Evolutionary conservation across 768 basidiomycete species (phyloP).

Genomic region (Leccinum subtestaceum): DNA sequence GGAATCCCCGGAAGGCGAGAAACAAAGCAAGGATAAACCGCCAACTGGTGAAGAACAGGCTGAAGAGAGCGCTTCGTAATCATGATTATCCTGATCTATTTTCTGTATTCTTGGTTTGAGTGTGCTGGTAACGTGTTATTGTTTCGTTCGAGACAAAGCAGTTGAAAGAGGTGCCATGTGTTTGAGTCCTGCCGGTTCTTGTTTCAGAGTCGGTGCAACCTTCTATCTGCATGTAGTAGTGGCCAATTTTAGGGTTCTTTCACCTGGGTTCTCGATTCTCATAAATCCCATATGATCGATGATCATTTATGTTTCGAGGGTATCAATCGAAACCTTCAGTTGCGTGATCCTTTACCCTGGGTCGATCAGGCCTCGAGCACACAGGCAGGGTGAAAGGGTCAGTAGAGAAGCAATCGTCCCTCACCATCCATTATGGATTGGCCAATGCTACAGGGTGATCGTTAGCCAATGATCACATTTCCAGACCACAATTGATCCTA

Average conservation of each 20-base stretch:
- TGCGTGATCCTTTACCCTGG: background rate
- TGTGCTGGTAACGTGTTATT: background rate
- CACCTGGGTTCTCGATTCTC: background rate
- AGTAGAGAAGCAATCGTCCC: background rate
- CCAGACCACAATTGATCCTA: background rate
- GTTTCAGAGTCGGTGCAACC: background rate
- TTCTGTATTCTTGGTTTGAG: constrained; percentile 2
- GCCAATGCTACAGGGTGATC: background rate
- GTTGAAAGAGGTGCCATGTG: background rate
- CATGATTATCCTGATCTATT: constrained; percentile 13
- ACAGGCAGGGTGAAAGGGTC: background rate
- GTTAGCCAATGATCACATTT: background rate
- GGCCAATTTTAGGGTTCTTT: background rate
- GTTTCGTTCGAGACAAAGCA: background rate
- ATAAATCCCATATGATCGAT: background rate
- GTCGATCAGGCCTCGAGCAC: background rate
- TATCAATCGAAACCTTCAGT: background rate
- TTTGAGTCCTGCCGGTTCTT: background rate
- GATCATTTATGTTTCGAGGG: background rate
- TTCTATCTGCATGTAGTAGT: background rate
- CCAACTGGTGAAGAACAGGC: constrained; percentile 16
- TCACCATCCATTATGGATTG: background rate
- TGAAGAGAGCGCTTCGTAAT: constrained; percentile 18
- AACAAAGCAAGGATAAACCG: constrained; percentile 23
- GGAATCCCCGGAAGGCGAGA: constrained; percentile 22